phyloP scores from a whole-genome alignment of 192 early-diverging fungal species.

The Diversispora eburnea region DNA sequence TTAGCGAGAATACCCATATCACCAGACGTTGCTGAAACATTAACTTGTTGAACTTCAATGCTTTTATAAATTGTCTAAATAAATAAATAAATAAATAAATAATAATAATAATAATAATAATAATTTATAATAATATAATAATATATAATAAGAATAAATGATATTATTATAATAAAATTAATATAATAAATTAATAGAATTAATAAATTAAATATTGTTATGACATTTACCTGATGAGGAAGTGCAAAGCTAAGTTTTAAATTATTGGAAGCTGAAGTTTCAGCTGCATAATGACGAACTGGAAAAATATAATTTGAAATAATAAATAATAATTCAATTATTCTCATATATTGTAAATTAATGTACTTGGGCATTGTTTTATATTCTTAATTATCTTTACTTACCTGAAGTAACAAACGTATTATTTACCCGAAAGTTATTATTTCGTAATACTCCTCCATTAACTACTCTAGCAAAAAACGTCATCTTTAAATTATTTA shows the following conservation, averaged over 20 bases:
- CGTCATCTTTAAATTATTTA: too few relatives aligned
- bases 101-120: constrained; percentile 3
- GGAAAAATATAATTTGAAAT: constrained; percentile 7
- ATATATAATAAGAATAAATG: not conserved
- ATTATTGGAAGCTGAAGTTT: constrained; percentile 66
- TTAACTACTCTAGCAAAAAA: too few relatives aligned
- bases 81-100: constrained; percentile 34
- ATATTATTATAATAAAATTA: not conserved
- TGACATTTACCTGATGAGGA: constrained; percentile 76
- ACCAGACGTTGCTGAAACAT: constrained; percentile 86
- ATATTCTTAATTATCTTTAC: too few relatives aligned
- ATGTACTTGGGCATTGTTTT: too few relatives aligned
- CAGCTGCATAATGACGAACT: constrained; percentile 80
- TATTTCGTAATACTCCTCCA: too few relatives aligned
- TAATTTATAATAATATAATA: not conserved
- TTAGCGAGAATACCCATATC: constrained; percentile 98
- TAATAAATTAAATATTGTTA: constrained; percentile 21
- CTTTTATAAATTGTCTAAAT: constrained; percentile 69
- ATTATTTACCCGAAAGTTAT: too few relatives aligned
- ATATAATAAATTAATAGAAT: constrained; percentile 13
- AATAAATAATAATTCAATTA: too few relatives aligned
- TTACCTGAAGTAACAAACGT: too few relatives aligned
- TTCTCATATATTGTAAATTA: too few relatives aligned
- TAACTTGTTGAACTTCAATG: constrained; percentile 82
- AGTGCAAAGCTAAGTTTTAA: constrained; percentile 85